Evolutionary conservation across 441 rosid genomes (phyloP), one percentile per base, ranked within the genome.

Genomic region (Monsonia emarginata): DNA sequence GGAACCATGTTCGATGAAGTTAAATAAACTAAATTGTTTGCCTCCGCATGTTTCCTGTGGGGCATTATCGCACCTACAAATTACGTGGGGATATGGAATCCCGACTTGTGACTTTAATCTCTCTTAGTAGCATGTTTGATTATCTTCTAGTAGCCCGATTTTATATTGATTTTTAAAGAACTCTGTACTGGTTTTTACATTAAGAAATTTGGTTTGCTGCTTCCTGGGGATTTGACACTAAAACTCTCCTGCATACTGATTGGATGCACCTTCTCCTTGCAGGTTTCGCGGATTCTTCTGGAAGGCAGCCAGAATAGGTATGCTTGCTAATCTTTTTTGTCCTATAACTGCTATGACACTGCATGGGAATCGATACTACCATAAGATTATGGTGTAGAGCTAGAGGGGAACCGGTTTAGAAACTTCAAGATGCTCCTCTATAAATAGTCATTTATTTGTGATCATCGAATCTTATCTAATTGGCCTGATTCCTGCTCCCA

Each of bases 231-330:
- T 48, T 48, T 16, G 24, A 48, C 5, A 16, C 24, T 14, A 7
- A 48, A 48, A 0, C 1, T 14, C 22, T 16, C 56, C 4, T 18
- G 22, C 16, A 48, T 48, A 5, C 56, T 48, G 16, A 18, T 48
- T 1, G 16, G 10, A 2, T 48, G 8, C 16, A n/a, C 18, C 24
- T 48, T 24, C 22, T 16, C 56, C 19, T 70, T 66, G 52, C 90
- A 87, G 97, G 82, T 90, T 90, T 65, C 91, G 93, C 26, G 96
- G 95, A 50, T 88, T 93, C 76, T 87, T 93, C 69, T 90, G 98
- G 97, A 93, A 93, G 78, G 97, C 98, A 54, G 95, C 95, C 69
- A 87, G 98, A 81, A 88, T 90, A 84, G 98, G 97, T 90, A 74
- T 7, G 74, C 59, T 63, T 61, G 31, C 24, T 56, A 1, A 18